Evolutionary conservation across 371 early-diverging fungal genomes (phyloP), one percentile per base, ranked within the genome.

Genomic region (Saksenaea vasiformis): DNA sequence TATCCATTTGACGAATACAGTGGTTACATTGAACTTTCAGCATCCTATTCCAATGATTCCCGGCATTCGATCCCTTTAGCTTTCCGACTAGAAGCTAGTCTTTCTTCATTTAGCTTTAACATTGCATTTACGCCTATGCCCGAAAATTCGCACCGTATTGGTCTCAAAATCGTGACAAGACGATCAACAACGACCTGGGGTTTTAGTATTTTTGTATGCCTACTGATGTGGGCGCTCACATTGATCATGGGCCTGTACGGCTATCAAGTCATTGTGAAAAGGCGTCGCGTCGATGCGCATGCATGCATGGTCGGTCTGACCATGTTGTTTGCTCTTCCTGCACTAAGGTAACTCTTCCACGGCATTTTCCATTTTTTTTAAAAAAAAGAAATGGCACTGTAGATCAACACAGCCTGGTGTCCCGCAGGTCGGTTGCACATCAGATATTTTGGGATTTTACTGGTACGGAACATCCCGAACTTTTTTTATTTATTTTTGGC

Each of bases 151-250:
- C 65, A 77, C 36, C 62, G 65, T 9, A 58, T 78, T 1, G 68
- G 72, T 24, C 44, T 78, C 2, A 56, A 66, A 17, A 78, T 78
- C 26, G 27, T 62, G 5, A 75, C 76, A 0, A 70, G 76, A 1
- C 59, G 79, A 61, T 75, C 79, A 0, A 68, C 66, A 0, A 76
- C 79, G 0, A 78, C 79, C 0, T 56, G 73, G 38, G 73, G 71
- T 11, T 78, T 75, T 51, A 73, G 72, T 24, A 60, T 78, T 5
- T 78, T 78, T 65, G 69, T 69, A 2, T 73, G 73, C 54, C 60
- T 71, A 14, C 51, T 78, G 22, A 76, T 76, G 76, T 78, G 79
- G 79, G 70, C 71, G 10, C 54, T 78, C 10, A 73, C 79, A 3
- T 34, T 78, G 14, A 65, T 72, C 13, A 64, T 78, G 61, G 64